Percentiles rank a stretch among this genome's conserved stretches.
These are phyloP conservation scores for Eutrema japonicum DNA, from an alignment of 345 rosid genomes.

Conservation along the genomic window DNA sequence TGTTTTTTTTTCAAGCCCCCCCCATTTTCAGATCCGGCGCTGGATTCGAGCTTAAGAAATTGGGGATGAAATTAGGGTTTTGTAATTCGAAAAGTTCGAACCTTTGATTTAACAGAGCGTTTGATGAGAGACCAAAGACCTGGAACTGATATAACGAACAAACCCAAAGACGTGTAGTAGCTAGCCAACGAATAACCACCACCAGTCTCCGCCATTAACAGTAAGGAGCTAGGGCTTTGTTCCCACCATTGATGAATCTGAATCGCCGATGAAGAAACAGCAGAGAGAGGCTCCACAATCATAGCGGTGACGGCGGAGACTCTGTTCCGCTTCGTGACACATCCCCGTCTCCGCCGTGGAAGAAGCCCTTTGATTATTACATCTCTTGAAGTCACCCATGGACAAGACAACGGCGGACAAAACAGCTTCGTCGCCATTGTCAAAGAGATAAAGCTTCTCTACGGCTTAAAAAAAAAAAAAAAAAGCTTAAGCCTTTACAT, in stretches of 20 bases:
- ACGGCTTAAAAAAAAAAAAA: not conserved
- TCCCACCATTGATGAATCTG: conserved; percentile 45
- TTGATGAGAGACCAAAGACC: conserved; percentile 99
- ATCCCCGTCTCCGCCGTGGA: conserved; percentile 20
- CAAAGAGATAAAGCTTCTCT: conserved; percentile 4
- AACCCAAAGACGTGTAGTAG: conserved; percentile 92
- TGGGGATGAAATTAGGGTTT: not conserved
- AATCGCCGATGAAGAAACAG: conserved; percentile 41
- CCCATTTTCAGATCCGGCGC: no score
- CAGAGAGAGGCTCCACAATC: conserved; percentile 33
- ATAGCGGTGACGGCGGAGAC: conserved; percentile 28
- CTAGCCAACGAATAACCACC: conserved; percentile 90
- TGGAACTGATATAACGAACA: conserved; percentile 89
- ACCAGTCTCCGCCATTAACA: conserved; percentile 58
- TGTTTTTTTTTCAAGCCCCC: no score
- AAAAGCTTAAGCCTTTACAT: conserved; percentile 33
- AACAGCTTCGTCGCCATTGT: conserved; percentile 47
- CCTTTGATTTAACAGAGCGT: conserved; percentile 98
- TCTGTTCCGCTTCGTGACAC: conserved; percentile 20
- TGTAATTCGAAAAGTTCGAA: conserved; percentile 25
- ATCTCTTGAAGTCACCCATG: conserved; percentile 40
- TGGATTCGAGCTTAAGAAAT: not conserved
- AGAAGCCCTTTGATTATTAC: conserved; percentile 24
- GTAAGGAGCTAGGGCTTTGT: conserved; percentile 44
- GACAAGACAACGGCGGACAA: conserved; percentile 41